Percentiles rank a stretch among this genome's conserved stretches.
phyloP scores from a whole-genome alignment of 768 basidiomycete species.

The Nevesoporus exiguus region DNA sequence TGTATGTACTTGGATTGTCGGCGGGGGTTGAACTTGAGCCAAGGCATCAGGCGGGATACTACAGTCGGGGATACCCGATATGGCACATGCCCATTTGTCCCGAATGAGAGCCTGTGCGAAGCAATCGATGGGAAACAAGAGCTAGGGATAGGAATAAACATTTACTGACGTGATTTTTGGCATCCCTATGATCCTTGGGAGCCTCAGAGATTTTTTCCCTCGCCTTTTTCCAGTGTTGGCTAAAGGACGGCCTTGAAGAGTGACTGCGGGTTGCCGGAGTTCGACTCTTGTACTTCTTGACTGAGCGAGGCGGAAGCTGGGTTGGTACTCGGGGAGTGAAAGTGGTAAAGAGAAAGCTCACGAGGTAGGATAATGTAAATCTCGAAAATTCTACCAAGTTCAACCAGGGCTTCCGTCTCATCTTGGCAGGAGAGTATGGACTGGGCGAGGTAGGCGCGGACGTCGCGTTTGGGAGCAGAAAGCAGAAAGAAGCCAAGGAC shows the following conservation, averaged over 20 bases:
- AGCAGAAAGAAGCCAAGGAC: slow-evolving; percentile 9
- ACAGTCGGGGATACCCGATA: slow-evolving; percentile 28
- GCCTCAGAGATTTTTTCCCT: background rate
- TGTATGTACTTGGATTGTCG: background rate
- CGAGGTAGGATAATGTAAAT: slow-evolving; percentile 2
- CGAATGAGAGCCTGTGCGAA: slow-evolving; percentile 33
- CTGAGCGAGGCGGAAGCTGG: background rate
- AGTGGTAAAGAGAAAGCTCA: background rate
- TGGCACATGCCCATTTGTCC: slow-evolving; percentile 34
- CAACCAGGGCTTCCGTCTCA: background rate
- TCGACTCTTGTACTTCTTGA: slow-evolving; percentile 13
- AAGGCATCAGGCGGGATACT: background rate
- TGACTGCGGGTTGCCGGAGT: slow-evolving; percentile 19
- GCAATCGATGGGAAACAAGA: background rate
- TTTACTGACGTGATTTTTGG: slow-evolving; percentile 4
- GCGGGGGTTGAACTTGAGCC: background rate
- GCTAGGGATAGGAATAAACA: background rate
- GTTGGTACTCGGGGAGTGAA: background rate
- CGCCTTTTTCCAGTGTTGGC: background rate
- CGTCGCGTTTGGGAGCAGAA: background rate
- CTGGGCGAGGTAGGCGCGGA: slow-evolving; percentile 3
- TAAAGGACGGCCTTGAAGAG: slow-evolving; percentile 18
- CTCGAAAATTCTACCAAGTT: slow-evolving; percentile 5
- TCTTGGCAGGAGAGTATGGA: slow-evolving; percentile 1
- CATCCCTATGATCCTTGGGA: background rate